phyloP scores from a whole-genome alignment of 805 yeast genomes.

The Yarrowia sp. region DNA sequence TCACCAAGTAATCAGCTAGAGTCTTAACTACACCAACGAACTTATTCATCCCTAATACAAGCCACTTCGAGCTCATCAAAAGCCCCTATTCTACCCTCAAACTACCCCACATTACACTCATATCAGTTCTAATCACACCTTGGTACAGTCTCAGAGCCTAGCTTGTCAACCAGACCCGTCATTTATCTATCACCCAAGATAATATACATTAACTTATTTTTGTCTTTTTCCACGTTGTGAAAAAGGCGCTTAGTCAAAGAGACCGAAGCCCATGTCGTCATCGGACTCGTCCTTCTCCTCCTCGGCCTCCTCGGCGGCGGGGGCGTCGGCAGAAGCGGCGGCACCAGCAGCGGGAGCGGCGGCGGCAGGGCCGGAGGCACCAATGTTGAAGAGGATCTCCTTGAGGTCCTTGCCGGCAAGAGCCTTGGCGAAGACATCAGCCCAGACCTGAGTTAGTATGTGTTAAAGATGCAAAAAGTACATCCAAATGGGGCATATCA shows the following conservation, averaged over 20 bases:
- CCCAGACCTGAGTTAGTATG: slow-evolving; percentile 63
- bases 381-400: slow-evolving; percentile 70
- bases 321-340: slow-evolving; percentile 70
- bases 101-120: too few species aligned
- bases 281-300: slow-evolving; percentile 66
- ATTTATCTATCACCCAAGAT: slow-evolving; percentile 15
- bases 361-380: slow-evolving; percentile 68
- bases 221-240: slow-evolving; percentile 5
- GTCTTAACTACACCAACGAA: too few species aligned
- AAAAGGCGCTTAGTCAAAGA: slow-evolving; percentile 70
- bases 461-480: neutral
- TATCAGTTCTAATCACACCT: too few species aligned
- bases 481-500: too few species aligned
- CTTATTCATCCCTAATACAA: too few species aligned
- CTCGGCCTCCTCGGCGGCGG: slow-evolving; percentile 61
- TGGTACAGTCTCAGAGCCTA: neutral
- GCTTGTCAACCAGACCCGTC: too few species aligned
- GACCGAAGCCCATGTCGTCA: slow-evolving; percentile 95
- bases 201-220: slow-evolving; percentile 37
- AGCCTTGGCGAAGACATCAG: slow-evolving; percentile 88
- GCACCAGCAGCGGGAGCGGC: slow-evolving; percentile 67
- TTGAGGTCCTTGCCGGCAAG: slow-evolving; percentile 82
- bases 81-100: too few species aligned
- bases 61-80: too few species aligned
- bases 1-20: too few species aligned